Evolutionary conservation across 495 filamentous ascomycete species (phyloP), one percentile per base, ranked within the genome.

Genomic region (Xylaria acuta): DNA sequence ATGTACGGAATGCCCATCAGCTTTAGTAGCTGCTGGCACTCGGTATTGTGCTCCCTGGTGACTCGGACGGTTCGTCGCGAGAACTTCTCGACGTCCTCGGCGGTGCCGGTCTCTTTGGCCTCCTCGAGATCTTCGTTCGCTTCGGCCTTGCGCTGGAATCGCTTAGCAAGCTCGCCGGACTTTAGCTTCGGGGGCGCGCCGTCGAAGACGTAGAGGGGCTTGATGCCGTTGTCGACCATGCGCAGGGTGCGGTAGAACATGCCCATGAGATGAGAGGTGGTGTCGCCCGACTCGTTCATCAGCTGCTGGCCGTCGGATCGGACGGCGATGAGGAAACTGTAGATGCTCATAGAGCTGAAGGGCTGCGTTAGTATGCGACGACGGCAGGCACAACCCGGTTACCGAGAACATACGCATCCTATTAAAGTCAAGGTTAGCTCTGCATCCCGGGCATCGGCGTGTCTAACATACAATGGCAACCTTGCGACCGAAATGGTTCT

Each of bases 231-330:
- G 82, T 99, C 96, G 80, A 98, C 93, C 81, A 99, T 98, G 76
- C 96, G 93, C 2, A 99, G 88, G 1, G 96, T 99, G 73, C 96
- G 96, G 86, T 99, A 99, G 84, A 99, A 99, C 91, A 99, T 94
- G 74, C 96, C 96, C 95, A 98, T 97, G 25, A 99, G 84, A 81
- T 99, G 96, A 9, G 96, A 98, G 0, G 96, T 99, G 1, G 96
- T 99, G 74, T 98, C 94, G 74, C 96, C 96, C 51, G 88, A 90
- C 74, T 99, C 96, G 77, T 89, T 94, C 88, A 90, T 98, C 71
- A 99, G 89, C 82, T 97, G 94, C 81, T 99, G 93, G 72, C 96
- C 96, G 75, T 97, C 94, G 70, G 94, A 97, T 63, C 96, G 94
- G 49, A 99, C 96, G 20, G 97, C 97, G 76, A 99, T 94, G 56